A percentile compares a stretch with the other conserved stretches of the same genome.
These are phyloP conservation scores for Pestalotiopsis sp. DNA, from an alignment of 2,329 filamentous ascomycete species.

Conservation along the genomic window DNA sequence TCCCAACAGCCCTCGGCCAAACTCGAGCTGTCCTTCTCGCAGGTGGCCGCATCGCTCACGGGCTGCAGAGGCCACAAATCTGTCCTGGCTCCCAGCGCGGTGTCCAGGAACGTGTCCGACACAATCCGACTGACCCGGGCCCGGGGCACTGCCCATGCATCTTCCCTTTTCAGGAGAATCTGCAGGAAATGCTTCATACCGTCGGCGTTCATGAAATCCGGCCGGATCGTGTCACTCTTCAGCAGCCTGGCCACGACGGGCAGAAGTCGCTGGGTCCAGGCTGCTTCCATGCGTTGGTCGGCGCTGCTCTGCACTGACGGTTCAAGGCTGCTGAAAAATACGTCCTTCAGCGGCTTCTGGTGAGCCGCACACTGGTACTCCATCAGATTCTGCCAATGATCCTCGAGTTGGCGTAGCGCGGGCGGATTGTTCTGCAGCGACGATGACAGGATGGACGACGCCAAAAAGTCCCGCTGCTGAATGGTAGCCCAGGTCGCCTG, in stretches of 20 bases:
- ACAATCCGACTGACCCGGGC: slow-evolving; percentile 61
- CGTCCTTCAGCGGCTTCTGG: slow-evolving; percentile 33
- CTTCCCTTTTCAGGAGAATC: slow-evolving; percentile 50
- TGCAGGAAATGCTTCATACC: slow-evolving; percentile 60
- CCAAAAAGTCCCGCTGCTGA: slow-evolving; percentile 46
- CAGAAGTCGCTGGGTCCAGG: slow-evolving; percentile 36
- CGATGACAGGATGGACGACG: slow-evolving; percentile 60
- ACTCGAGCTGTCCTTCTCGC: slow-evolving; percentile 31
- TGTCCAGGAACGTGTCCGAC: slow-evolving; percentile 69
- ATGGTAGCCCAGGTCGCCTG: slow-evolving; percentile 25
- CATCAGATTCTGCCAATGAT: slow-evolving; percentile 48
- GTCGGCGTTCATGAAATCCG: slow-evolving; percentile 55
- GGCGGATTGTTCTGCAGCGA: slow-evolving; percentile 68
- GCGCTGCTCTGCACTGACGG: slow-evolving; percentile 20
- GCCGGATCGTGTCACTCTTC: slow-evolving; percentile 53
- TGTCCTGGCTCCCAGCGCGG: slow-evolving; percentile 60
- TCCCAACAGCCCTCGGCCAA: slow-evolving; percentile 62
- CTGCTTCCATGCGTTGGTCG: slow-evolving; percentile 21
- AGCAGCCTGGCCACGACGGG: slow-evolving; percentile 59
- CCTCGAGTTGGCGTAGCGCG: slow-evolving; percentile 55
- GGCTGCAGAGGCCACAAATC: slow-evolving; percentile 56
- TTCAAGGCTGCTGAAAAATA: slow-evolving; percentile 46
- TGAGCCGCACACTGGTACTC: slow-evolving; percentile 35
- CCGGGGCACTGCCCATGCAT: slow-evolving; percentile 53
- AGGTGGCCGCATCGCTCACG: slow-evolving; percentile 39